A percentile compares a stretch with the other conserved stretches of the same genome.
phyloP scores from a whole-genome alignment of 805 yeast genomes.

The Candida yuanshanica region DNA sequence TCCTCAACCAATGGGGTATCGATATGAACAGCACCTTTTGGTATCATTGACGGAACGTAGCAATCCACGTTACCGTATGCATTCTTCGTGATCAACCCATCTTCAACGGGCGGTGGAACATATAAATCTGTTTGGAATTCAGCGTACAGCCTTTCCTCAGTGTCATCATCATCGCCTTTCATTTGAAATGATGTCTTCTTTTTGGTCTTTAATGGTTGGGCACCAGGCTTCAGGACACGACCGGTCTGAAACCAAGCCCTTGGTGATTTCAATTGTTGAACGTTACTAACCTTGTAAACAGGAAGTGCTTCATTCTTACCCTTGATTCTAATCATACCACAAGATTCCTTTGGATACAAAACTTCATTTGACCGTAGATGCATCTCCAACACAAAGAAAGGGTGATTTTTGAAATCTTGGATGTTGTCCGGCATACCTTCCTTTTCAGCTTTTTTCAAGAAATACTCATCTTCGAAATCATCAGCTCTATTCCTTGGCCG shows the following conservation, averaged over 20 bases:
- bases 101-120: slow-evolving; percentile 46
- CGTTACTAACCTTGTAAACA: slow-evolving; percentile 65
- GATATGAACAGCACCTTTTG: slow-evolving; percentile 66
- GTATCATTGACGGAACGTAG: slow-evolving; percentile 75
- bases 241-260: slow-evolving; percentile 87
- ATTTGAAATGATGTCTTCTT: slow-evolving; percentile 25
- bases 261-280: slow-evolving; percentile 61
- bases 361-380: slow-evolving; percentile 72
- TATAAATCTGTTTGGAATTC: slow-evolving; percentile 71
- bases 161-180: slow-evolving; percentile 33
- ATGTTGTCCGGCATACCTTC: slow-evolving; percentile 88
- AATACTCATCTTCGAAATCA: slow-evolving; percentile 53
- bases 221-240: slow-evolving; percentile 65
- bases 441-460: slow-evolving; percentile 51
- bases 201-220: slow-evolving; percentile 51
- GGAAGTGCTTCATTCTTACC: slow-evolving; percentile 41
- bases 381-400: slow-evolving; percentile 72
- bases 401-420: slow-evolving; percentile 83
- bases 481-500: slow-evolving; percentile 21
- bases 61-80: slow-evolving; percentile 81
- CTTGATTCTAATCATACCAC: slow-evolving; percentile 64
- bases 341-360: slow-evolving; percentile 57
- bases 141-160: slow-evolving; percentile 64
- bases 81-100: slow-evolving; percentile 70
- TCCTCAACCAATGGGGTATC: slow-evolving; percentile 47